Base-by-base conservation (phyloP, 2,329 filamentous ascomycete species). In the Calcarisporium arbuscula region DNA sequence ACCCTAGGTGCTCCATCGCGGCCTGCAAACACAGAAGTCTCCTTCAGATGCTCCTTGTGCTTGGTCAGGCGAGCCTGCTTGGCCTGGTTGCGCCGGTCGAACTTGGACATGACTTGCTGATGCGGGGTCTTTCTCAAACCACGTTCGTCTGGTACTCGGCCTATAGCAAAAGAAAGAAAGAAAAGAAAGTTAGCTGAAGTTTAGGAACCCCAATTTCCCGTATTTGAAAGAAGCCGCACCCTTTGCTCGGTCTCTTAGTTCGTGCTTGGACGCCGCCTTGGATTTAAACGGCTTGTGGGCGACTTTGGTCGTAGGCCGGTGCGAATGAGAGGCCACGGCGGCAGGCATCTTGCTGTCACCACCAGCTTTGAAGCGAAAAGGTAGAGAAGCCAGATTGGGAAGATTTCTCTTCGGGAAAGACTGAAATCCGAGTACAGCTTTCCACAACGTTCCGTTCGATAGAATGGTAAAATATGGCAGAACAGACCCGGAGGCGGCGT, bases 81-180 rank as follows among this genome's bases (percentile, higher is more conserved):
- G 49, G 87, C 85, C 67, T 94, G 87, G 61, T 98, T 96, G 50
- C 87, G 81, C 40, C 92, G 83, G 62, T 95, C 88, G 58, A 98
- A 76, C 64, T 96, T 98, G 39, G 88, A 94, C 85, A 95, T 90
- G 64, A 95, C 78, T 65, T 95, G 87, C 59, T 98, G 92, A 59
- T 95, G 87, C 36, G 86, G 86, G 12, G 90, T 95, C 61, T 86
- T 94, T 53, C 90, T 80, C 50, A 71, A 70, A 41, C 82, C 81
- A 50, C 73, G 77, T 54, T 94, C 85, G 51, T 77, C 67, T 36
- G 71, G 81, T 32, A 90, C 74, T 61, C 92, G 92, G 56, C 89
- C 86, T 92, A 19, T 38, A 34, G 37, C 11, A 19, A 12, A 19
- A n/a, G n/a, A n/a, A n/a, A n/a, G 25, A 22, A 30, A 27, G 17